These are phyloP conservation scores for Asterella californica DNA, from an alignment of 225 moss, liverwort and hornwort species.

Conservation along the genomic window DNA sequence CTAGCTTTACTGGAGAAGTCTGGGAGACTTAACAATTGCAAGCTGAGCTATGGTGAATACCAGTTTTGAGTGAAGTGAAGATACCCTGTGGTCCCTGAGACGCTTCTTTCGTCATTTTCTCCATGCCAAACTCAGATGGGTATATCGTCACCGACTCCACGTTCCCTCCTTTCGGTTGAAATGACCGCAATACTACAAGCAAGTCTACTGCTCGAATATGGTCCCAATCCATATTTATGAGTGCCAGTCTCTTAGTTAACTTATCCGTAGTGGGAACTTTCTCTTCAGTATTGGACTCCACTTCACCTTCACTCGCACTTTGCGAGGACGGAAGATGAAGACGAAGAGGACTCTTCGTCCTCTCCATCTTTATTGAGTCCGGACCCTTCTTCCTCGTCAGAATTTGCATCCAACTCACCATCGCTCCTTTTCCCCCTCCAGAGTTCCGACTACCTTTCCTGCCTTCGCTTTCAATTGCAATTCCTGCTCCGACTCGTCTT, in stretches of 20 bases:
- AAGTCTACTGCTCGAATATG: slow-evolving; percentile 79
- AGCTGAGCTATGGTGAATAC: too few species aligned
- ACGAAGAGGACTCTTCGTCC: slow-evolving; percentile 34
- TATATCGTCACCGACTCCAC: slow-evolving; percentile 62
- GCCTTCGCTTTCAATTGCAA: slow-evolving; percentile 20
- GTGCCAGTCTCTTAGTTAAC: slow-evolving; percentile 72
- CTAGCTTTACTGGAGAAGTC: too few species aligned
- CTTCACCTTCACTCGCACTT: slow-evolving; percentile 51
- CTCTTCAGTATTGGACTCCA: slow-evolving; percentile 51
- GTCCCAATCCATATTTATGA: slow-evolving; percentile 98
- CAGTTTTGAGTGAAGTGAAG: too few species aligned
- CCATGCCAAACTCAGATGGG: slow-evolving; percentile 85
- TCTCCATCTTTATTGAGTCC: slow-evolving; percentile 18
- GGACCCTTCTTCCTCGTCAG: slow-evolving; percentile 15
- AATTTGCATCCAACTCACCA: neutral
- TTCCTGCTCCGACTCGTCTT: slow-evolving; percentile 21
- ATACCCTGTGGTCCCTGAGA: slow-evolving; percentile 66
- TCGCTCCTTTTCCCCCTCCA: neutral
- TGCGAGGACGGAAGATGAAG: slow-evolving; percentile 79
- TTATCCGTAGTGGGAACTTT: slow-evolving; percentile 58
- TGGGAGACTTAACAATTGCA: too few species aligned
- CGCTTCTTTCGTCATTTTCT: slow-evolving; percentile 76
- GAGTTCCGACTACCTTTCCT: neutral
- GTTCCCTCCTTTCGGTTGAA: slow-evolving; percentile 65
- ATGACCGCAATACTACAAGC: slow-evolving; percentile 83